Evolutionary conservation across 2,329 filamentous ascomycete genomes (phyloP).

Genomic region (Rachicladosporium sp.): DNA sequence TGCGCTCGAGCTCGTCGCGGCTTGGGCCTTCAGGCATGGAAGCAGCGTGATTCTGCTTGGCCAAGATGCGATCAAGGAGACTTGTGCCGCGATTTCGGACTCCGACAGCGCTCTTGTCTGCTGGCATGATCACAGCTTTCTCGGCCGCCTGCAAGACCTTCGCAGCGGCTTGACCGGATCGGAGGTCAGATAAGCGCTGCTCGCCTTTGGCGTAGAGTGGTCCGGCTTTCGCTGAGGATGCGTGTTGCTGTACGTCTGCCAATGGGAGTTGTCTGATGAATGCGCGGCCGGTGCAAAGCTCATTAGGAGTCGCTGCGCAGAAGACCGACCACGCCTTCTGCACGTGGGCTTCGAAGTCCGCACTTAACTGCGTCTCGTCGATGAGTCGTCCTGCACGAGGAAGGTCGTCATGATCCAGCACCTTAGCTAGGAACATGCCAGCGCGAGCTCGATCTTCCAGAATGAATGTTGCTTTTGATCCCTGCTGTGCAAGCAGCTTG

Average conservation of each 20-base stretch:
- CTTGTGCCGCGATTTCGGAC: constrained; percentile 29
- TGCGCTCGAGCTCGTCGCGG: constrained; percentile 31
- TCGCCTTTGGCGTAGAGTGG: constrained; percentile 54
- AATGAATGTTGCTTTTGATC: constrained; percentile 10
- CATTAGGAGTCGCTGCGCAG: constrained; percentile 22
- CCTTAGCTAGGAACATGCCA: constrained; percentile 12
- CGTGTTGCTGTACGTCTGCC: constrained; percentile 40
- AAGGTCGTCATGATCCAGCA: constrained; percentile 2
- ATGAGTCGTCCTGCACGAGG: constrained; percentile 4
- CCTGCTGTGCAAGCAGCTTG: constrained; percentile 28
- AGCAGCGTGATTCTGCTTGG: constrained; percentile 33
- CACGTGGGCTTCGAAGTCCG: constrained; percentile 37
- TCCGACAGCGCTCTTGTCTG: constrained; percentile 24
- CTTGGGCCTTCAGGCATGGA: constrained; percentile 27
- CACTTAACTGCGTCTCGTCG: constrained; percentile 30
- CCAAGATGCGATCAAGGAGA: constrained; percentile 39
- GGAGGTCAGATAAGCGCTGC: constrained; percentile 56
- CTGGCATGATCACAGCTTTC: background rate
- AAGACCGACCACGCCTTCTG: constrained; percentile 34
- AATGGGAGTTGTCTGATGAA: constrained; percentile 49
- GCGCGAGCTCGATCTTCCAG: constrained; percentile 20
- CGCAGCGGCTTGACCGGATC: constrained; percentile 34
- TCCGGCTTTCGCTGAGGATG: constrained; percentile 39
- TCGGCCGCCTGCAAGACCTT: background rate
- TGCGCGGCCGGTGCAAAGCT: constrained; percentile 27